These are phyloP conservation scores for Aspergillus leporis DNA, from an alignment of 495 filamentous ascomycete species.

Conservation along the genomic window DNA sequence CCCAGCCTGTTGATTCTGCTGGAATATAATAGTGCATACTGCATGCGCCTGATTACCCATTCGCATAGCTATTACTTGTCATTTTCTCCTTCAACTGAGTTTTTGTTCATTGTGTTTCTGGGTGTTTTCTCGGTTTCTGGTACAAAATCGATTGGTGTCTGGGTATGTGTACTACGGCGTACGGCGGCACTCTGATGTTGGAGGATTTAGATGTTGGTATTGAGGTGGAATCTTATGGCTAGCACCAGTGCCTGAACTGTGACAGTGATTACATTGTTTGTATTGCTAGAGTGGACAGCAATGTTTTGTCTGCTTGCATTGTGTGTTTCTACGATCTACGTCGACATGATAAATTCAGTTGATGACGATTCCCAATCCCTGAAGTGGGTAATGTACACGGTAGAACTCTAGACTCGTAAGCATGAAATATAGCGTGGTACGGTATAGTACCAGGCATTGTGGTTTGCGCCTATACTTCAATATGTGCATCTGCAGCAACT, in stretches of 20 bases:
- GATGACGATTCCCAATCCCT: slow-evolving; percentile 13
- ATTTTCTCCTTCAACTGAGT: slow-evolving; percentile 4
- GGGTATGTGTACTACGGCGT: slow-evolving; percentile 19
- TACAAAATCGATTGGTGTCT: slow-evolving; percentile 15
- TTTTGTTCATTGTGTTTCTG: slow-evolving; percentile 5
- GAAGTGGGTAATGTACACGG: neutral
- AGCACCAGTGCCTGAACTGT: neutral
- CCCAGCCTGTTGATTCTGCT: neutral
- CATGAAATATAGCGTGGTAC: neutral
- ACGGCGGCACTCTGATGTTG: slow-evolving; percentile 16
- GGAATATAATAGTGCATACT: slow-evolving; percentile 21
- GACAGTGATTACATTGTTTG: neutral
- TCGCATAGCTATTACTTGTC: slow-evolving; percentile 10
- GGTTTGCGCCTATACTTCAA: too few species aligned
- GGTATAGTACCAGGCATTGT: neutral
- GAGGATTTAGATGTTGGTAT: slow-evolving; percentile 19
- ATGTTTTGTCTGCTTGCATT: slow-evolving; percentile 8
- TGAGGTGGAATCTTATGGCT: slow-evolving; percentile 17
- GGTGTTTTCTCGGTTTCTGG: slow-evolving; percentile 18
- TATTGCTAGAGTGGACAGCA: slow-evolving; percentile 1
- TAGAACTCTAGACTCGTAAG: too few species aligned
- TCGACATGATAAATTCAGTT: slow-evolving; percentile 26
- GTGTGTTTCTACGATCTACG: slow-evolving; percentile 25
- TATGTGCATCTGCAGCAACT: too few species aligned
- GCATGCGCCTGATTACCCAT: slow-evolving; percentile 11